Evolutionary conservation across 257 asterid species (phyloP).

Genomic region (Avicennia marina): DNA sequence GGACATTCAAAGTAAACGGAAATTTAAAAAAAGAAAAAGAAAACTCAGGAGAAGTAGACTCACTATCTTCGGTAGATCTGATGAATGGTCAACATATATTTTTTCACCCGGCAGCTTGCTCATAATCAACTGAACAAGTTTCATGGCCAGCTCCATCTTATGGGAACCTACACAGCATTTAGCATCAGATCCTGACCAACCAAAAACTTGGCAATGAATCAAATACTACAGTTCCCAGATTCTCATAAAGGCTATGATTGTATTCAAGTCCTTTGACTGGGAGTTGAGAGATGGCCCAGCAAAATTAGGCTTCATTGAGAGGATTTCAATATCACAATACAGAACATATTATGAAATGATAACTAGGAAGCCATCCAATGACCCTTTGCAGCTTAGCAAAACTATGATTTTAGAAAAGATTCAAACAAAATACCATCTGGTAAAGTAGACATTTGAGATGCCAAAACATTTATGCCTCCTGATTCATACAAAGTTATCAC

Average conservation of each 20-base stretch:
- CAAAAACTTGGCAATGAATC: not conserved
- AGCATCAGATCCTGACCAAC: slow-evolving; percentile 17
- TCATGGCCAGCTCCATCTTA: slow-evolving; percentile 56
- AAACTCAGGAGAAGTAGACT: slow-evolving; percentile 5
- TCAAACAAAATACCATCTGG: slow-evolving; percentile 52
- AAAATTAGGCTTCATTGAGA: too few relatives aligned
- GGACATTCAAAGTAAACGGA: not conserved
- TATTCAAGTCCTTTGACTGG: not conserved
- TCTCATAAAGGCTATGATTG: slow-evolving; percentile 1
- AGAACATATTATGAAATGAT: not conserved
- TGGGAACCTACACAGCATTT: slow-evolving; percentile 46
- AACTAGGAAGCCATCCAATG: not conserved
- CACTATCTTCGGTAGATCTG: slow-evolving; percentile 71
- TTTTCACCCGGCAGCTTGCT: slow-evolving; percentile 63
- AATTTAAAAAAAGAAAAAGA: not conserved
- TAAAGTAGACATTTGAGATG: slow-evolving; percentile 51
- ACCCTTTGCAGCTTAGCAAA: slow-evolving; percentile 7
- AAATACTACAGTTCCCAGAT: not conserved
- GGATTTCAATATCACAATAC: not conserved
- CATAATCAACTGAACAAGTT: slow-evolving; percentile 58
- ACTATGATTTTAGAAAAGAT: not conserved
- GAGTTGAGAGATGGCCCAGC: not conserved
- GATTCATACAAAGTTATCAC: slow-evolving; percentile 42
- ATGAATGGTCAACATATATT: slow-evolving; percentile 38
- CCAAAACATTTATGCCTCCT: slow-evolving; percentile 62